Base-by-base conservation (phyloP, 345 rosid species). In the Camelina sativa region DNA sequence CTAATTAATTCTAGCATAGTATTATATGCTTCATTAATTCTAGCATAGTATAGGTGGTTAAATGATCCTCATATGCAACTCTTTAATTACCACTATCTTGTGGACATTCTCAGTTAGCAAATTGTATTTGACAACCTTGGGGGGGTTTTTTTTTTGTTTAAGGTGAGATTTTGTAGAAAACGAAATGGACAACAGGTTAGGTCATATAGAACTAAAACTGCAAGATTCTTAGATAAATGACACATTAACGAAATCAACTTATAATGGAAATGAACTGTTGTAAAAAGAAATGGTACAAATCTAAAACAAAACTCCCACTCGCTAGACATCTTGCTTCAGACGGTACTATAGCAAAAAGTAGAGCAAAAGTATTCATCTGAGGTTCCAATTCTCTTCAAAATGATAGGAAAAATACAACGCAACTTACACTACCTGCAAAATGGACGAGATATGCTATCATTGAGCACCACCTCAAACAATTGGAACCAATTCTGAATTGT, bases 21-120 rank as follows among this genome's bases (percentile, higher is more conserved):
- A 23, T 2, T 23, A 23, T 23, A 23, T 23, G 25, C 25, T 23
- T 23, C 25, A 23, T 23, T 23, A 3, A 23, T 23, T 23, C 25
- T 23, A 23, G 25, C 25, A 23, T 2, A 23, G 25, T 23, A 23
- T 23, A 23, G 11, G 22, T 13, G 7, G 44, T 47, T 37, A 10
- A 37, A 11, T 51, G 4, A 22, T 40, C 13, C 19, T 52, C 72
- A 4, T 34, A 22, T 44, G 71, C 30, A n/a, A 15, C 28, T 1
- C 25, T 7, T 34, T 10, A n/a, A 15, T 50, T 9, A 40, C 19
- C 34, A 22, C 22, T 1, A 10, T 41, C 9, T 58, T 3, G 44
- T 22, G 20, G 68, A 38, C 62, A 38, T 8, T 38, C 58, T 74
- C 44, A 47, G 38, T 57, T 32, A 65, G 65, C 7, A 56, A 53